Base-by-base conservation (phyloP, 2,329 filamentous ascomycete species). In the Rugonectria rugulosa region DNA sequence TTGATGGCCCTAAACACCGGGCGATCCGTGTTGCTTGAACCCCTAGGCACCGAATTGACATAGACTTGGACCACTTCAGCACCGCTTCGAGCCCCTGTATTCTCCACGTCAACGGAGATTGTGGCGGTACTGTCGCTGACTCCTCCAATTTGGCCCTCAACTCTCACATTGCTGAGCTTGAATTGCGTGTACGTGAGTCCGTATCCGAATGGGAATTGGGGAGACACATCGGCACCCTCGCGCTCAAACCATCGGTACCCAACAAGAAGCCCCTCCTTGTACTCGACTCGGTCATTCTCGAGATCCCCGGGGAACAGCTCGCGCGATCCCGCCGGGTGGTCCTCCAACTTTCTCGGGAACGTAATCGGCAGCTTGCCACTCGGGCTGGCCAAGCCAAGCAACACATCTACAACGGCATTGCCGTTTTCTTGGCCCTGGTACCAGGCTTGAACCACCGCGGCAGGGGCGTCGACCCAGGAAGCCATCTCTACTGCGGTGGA, bases 381-480 rank as follows among this genome's bases (percentile, higher is more conserved):
- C 5, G 32, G 32, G n/a, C 19, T 36, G 5, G 19, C n/a, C 9
- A 5, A 4, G n/a, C 32, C 32, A 15, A 15, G 4, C 32, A 36
- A 10, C 3, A 36, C 15, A 4, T 17, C 10, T 6, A 15, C 32
- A 15, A 36, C 10, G 32, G 32, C 15, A 60, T 88, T 87, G 4
- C 86, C 87, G 26, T 81, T 81, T 71, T 89, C 87, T 65, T 88
- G 86, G 15, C 32, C 86, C 54, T 85, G 84, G 65, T 88, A 89
- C 85, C 86, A 88, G n/a, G 82, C 81, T 66, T 81, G 86, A 6
- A 87, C 64, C 36, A 88, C 80, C 14, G 81, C 85, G 7, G 82
- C 81, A 21, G 87, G 76, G 27, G 75, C 67, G 41, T 73, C 66
- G 4, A 77, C 71, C 81, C 82, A 84, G 1, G 81, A 81, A 79